phyloP scores from a whole-genome alignment of 2,329 filamentous ascomycete species.

The Claviceps citrina region DNA sequence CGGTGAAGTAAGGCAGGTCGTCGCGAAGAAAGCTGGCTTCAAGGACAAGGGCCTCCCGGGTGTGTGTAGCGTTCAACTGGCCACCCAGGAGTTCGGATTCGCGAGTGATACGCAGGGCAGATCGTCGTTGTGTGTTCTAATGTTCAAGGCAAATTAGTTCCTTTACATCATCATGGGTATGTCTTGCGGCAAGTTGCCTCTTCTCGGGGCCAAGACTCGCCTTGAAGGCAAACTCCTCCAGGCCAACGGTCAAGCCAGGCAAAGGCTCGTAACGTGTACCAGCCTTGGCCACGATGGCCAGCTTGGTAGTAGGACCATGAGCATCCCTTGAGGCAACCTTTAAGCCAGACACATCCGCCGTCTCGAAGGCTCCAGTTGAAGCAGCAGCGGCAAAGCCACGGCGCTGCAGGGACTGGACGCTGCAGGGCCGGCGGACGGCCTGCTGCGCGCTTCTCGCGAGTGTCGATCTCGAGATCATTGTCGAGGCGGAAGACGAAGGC shows the following conservation, averaged over 20 bases:
- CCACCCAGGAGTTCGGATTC: slow-evolving; percentile 92
- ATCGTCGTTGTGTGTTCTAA: slow-evolving; percentile 74
- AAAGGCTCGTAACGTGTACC: slow-evolving; percentile 84
- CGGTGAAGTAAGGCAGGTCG: slow-evolving; percentile 93
- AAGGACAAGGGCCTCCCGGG: slow-evolving; percentile 81
- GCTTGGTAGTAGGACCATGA: slow-evolving; percentile 73
- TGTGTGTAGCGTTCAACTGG: slow-evolving; percentile 75
- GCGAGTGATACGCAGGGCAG: slow-evolving; percentile 80
- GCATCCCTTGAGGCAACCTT: slow-evolving; percentile 88
- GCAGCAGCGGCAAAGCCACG: slow-evolving; percentile 45
- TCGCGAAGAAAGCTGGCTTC: slow-evolving; percentile 90
- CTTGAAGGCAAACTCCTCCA: slow-evolving; percentile 97
- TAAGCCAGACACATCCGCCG: slow-evolving; percentile 70
- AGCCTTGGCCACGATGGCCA: slow-evolving; percentile 85
- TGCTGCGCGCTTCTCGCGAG: slow-evolving; percentile 43
- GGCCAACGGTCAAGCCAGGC: slow-evolving; percentile 75
- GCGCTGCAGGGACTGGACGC: slow-evolving; percentile 35
- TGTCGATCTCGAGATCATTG: slow-evolving; percentile 48
- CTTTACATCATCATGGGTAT: background rate
- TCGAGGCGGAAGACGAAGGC: slow-evolving; percentile 40
- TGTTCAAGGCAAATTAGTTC: slow-evolving; percentile 31
- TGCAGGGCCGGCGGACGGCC: slow-evolving; percentile 40
- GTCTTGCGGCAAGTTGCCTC: slow-evolving; percentile 4
- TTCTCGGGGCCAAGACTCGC: slow-evolving; percentile 26
- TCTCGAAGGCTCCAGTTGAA: slow-evolving; percentile 69